Conservation (phyloP, 495 filamentous ascomycete species). For the Hypoxylon fuscum region DNA sequence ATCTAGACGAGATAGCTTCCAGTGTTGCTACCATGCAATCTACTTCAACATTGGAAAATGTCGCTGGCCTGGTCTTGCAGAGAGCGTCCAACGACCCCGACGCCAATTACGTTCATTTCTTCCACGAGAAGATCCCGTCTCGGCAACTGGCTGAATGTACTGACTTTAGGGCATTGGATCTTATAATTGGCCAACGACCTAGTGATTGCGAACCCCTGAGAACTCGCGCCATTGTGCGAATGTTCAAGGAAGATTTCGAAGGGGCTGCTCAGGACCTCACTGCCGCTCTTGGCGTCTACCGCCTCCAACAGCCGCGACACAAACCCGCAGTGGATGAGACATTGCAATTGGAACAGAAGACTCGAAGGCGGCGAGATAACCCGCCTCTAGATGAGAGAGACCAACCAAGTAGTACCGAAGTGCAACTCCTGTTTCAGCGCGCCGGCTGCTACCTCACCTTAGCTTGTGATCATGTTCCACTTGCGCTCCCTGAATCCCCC, state of each 20-base stretch:
- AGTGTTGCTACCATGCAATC: conserved; percentile 86
- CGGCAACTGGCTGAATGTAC: conserved; percentile 79
- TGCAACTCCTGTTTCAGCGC: conserved; percentile 78
- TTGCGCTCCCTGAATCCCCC: conserved; percentile 51
- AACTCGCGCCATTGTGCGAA: conserved; percentile 74
- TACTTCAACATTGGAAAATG: conserved; percentile 79
- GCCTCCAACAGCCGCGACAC: conserved; percentile 59
- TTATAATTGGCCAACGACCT: conserved; percentile 69
- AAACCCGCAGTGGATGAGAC: conserved; percentile 50
- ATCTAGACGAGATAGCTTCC: conserved; percentile 80
- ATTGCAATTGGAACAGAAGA: conserved; percentile 47
- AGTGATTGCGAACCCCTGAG: conserved; percentile 71
- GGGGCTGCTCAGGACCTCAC: conserved; percentile 75
- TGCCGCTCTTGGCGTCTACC: conserved; percentile 66
- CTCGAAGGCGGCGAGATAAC: conserved; percentile 58
- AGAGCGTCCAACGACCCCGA: conserved; percentile 69
- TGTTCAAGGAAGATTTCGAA: conserved; percentile 77
- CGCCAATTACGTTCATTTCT: conserved; percentile 85
- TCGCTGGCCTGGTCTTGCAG: conserved; percentile 75
- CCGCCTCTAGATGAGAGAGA: conserved; percentile 70
- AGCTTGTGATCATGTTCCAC: conserved; percentile 70
- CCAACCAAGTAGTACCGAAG: conserved; percentile 75
- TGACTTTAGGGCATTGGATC: conserved; percentile 67
- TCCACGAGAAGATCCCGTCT: conserved; percentile 86
- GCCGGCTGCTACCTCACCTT: conserved; percentile 77